Percentiles rank a stretch among this genome's conserved stretches.
phyloP scores from a whole-genome alignment of 305 asterid genomes.

The Fraxinus latifolia region DNA sequence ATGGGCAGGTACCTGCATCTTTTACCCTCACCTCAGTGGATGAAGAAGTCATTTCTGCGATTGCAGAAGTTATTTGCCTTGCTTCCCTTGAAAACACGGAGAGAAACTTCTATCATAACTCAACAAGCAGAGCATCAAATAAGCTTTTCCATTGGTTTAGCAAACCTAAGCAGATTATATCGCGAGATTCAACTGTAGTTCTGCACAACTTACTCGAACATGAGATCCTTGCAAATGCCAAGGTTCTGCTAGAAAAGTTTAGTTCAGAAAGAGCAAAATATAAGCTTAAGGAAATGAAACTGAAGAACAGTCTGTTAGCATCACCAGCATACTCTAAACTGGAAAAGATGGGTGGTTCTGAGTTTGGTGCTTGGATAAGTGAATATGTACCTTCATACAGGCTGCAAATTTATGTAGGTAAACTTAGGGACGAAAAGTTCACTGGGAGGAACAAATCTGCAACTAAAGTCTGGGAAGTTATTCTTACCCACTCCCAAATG shows the following conservation, averaged over 20 bases:
- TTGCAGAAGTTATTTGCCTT: slow-evolving; percentile 74
- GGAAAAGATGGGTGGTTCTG: slow-evolving; percentile 74
- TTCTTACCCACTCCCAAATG: slow-evolving; percentile 81
- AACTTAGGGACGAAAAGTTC: slow-evolving; percentile 46
- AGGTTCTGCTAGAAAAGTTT: slow-evolving; percentile 47
- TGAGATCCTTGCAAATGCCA: slow-evolving; percentile 54
- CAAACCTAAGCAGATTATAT: slow-evolving; percentile 46
- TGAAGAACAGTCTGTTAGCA: slow-evolving; percentile 51
- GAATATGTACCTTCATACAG: slow-evolving; percentile 61
- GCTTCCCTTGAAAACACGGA: slow-evolving; percentile 55
- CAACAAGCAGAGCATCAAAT: slow-evolving; percentile 30
- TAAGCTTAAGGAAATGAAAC: slow-evolving; percentile 28
- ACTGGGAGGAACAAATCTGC: slow-evolving; percentile 58
- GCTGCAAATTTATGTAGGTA: slow-evolving; percentile 55
- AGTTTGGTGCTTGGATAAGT: slow-evolving; percentile 69
- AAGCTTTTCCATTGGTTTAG: slow-evolving; percentile 46
- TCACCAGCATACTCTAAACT: slow-evolving; percentile 46
- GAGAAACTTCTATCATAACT: slow-evolving; percentile 26
- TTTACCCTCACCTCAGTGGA: slow-evolving; percentile 59
- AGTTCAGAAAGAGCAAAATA: slow-evolving; percentile 41
- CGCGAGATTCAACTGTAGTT: slow-evolving; percentile 57
- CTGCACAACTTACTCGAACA: slow-evolving; percentile 49
- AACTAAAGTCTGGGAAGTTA: slow-evolving; percentile 52
- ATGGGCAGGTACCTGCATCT: slow-evolving; percentile 79
- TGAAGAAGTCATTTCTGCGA: slow-evolving; percentile 50